phyloP scores from a whole-genome alignment of 2,329 filamentous ascomycete species.

The Talaromyces sp. region DNA sequence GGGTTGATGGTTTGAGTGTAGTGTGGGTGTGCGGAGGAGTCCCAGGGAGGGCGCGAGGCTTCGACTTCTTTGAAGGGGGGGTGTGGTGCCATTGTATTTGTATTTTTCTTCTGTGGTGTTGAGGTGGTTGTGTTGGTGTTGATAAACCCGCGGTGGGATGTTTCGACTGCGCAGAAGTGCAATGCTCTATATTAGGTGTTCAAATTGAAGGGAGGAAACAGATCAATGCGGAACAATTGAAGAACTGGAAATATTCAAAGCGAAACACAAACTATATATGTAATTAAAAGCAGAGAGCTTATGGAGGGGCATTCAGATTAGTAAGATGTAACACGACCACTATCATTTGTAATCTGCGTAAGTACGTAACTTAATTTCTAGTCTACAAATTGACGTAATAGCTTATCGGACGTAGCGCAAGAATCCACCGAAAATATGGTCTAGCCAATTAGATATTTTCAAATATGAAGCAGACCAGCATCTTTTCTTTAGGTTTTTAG shows the following conservation, averaged over 20 bases:
- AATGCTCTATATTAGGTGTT: background rate
- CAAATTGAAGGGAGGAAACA: background rate
- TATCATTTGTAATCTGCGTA: no score
- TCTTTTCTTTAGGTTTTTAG: no score
- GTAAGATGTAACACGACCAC: no score
- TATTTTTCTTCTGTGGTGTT: background rate
- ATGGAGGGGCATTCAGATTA: no score
- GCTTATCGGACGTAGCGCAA: no score
- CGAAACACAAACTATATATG: no score
- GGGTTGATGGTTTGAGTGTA: slow-evolving; percentile 28
- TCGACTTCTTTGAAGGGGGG: slow-evolving; percentile 23
- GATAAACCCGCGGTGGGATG: background rate
- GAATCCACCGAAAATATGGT: no score
- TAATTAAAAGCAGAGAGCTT: no score
- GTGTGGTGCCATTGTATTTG: background rate
- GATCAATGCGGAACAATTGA: background rate
- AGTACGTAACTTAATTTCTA: no score
- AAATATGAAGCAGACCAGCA: no score
- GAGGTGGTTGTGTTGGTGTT: background rate
- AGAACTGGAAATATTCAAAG: background rate
- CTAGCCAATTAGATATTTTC: no score
- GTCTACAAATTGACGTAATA: no score
- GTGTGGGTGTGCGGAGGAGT: slow-evolving; percentile 13
- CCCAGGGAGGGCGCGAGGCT: slow-evolving; percentile 26
- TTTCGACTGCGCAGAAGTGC: background rate